Percentiles rank a stretch among this genome's conserved stretches.
phyloP scores from a whole-genome alignment of 208 protist genomes.

The Crithidia bombi region DNA sequence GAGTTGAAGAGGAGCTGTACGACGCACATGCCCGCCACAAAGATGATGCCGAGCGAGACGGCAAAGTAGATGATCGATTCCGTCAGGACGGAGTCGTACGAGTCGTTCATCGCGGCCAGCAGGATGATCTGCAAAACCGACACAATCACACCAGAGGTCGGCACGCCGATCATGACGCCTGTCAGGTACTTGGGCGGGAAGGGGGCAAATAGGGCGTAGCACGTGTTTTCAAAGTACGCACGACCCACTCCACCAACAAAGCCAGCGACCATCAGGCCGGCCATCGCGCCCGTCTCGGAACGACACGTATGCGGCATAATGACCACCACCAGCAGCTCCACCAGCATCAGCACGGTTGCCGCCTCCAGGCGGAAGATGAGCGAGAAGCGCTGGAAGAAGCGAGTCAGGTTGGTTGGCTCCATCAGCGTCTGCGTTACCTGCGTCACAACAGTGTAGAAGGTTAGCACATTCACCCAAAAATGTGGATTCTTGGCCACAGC shows the following conservation, averaged over 20 bases:
- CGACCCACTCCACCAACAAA: slow-evolving; percentile 55
- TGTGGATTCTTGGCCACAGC: slow-evolving; percentile 32
- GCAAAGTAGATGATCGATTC: slow-evolving; percentile 73
- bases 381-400: slow-evolving; percentile 53
- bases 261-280: slow-evolving; percentile 46
- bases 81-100: slow-evolving; percentile 43
- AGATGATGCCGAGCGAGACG: slow-evolving; percentile 52
- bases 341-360: slow-evolving; percentile 39
- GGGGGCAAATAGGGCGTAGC: slow-evolving; percentile 71
- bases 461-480: slow-evolving; percentile 67
- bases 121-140: slow-evolving; percentile 73
- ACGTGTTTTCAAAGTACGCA: slow-evolving; percentile 71
- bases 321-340: slow-evolving; percentile 57
- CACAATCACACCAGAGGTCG: slow-evolving; percentile 46
- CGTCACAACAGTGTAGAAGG: slow-evolving; percentile 74
- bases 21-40: slow-evolving; percentile 35
- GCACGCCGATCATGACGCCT: slow-evolving; percentile 61
- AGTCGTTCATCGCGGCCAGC: slow-evolving; percentile 50
- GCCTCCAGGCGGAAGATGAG: slow-evolving; percentile 45
- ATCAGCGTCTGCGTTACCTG: slow-evolving; percentile 59
- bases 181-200: slow-evolving; percentile 59
- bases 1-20: slow-evolving; percentile 47
- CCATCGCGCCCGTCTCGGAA: slow-evolving; percentile 44
- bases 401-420: slow-evolving; percentile 50
- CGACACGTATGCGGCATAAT: slow-evolving; percentile 38